Conservation (phyloP, 129 eudicot genomes). For the Artemisia annua region DNA sequence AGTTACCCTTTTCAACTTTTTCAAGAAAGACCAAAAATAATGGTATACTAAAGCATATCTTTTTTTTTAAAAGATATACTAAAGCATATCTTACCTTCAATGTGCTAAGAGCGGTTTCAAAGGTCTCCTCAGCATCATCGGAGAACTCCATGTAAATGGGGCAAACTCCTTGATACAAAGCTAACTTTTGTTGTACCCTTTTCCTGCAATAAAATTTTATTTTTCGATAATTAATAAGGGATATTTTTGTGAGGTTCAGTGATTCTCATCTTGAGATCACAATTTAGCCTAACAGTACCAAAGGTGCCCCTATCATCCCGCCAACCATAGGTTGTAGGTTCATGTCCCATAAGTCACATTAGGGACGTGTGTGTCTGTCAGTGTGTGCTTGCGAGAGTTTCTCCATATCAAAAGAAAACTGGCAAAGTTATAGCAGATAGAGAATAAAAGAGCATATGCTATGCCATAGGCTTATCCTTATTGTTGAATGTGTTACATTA, state of each 20-base stretch:
- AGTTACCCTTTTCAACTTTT: background rate
- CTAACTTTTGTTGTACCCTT: constrained; percentile 83
- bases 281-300: too few species aligned
- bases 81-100: constrained; percentile 54
- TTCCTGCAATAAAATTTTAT: constrained; percentile 54
- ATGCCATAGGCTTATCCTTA: background rate
- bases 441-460: background rate
- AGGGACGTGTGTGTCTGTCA: too few species aligned
- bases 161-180: constrained; percentile 93
- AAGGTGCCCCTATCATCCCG: too few species aligned
- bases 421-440: too few species aligned
- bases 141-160: constrained; percentile 88
- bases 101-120: constrained; percentile 55
- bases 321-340: too few species aligned
- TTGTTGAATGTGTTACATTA: background rate
- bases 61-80: too few species aligned
- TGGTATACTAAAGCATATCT: constrained; percentile 16
- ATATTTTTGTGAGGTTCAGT: background rate
- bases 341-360: too few species aligned
- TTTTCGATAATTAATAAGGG: background rate
- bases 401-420: too few species aligned
- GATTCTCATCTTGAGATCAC: too few species aligned
- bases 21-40: background rate
- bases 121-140: constrained; percentile 84
- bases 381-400: too few species aligned